Conservation (phyloP, 2,329 filamentous ascomycete species). For the Diaporthe ilicicola region DNA sequence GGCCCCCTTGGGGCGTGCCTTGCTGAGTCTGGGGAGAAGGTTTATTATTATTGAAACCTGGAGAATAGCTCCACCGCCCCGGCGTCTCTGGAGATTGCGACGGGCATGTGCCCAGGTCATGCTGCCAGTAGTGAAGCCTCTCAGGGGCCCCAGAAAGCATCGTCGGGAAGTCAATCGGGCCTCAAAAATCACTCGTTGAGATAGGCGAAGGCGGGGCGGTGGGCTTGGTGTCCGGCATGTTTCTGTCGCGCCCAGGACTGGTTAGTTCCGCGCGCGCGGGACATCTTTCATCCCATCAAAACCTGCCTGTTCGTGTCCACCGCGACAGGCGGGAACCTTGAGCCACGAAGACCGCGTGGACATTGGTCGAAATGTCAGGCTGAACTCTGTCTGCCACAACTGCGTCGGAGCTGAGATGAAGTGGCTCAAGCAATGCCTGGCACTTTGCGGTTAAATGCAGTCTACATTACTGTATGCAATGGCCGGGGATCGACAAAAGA, state of each 20-base stretch:
- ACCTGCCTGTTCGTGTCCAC: neutral
- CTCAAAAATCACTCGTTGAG: conserved; percentile 3
- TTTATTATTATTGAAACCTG: conserved; percentile 22
- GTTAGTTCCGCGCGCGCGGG: conserved; percentile 11
- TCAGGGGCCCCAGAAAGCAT: neutral
- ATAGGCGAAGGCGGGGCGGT: neutral
- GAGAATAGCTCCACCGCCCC: neutral
- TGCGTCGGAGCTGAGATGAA: neutral
- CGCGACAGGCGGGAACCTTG: neutral
- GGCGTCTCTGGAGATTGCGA: neutral
- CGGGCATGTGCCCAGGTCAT: neutral
- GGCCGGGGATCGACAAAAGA: neutral
- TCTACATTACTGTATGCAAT: no score
- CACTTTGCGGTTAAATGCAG: neutral
- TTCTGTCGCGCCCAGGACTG: neutral
- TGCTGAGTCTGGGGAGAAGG: conserved; percentile 14
- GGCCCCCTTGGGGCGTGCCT: neutral
- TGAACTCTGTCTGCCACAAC: neutral
- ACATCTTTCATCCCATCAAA: conserved; percentile 23
- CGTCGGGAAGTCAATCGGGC: conserved; percentile 9
- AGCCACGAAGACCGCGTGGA: neutral
- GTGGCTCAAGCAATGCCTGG: neutral
- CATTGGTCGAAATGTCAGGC: neutral
- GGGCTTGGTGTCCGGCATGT: neutral
- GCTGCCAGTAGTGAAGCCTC: neutral